Percentiles rank a stretch among this genome's conserved stretches.
phyloP scores from a whole-genome alignment of 2,329 filamentous ascomycete genomes.

The Pseudopithomyces chartarum region DNA sequence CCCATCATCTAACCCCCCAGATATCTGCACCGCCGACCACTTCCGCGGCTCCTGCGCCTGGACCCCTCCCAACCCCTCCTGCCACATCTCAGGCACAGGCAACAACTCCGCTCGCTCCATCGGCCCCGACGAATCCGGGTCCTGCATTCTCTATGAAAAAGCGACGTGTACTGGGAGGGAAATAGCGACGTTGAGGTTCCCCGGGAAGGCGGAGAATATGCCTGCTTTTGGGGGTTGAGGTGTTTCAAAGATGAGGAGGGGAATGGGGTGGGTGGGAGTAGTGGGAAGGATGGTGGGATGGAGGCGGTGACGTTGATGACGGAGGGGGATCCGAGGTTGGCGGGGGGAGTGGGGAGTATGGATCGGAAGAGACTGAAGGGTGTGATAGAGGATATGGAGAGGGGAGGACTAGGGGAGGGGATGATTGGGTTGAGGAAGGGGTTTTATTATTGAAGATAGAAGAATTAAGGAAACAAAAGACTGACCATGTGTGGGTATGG shows the following conservation, averaged over 20 bases:
- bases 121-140: conserved; percentile 37
- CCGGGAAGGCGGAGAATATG: conserved; percentile 23
- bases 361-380: conserved; percentile 24
- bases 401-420: conserved; percentile 31
- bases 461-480: too few species aligned
- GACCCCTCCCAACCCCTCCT: conserved; percentile 26
- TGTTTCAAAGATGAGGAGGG: too few species aligned
- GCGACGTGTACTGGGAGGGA: conserved; percentile 25
- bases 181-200: conserved; percentile 29
- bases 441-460: conserved; percentile 28
- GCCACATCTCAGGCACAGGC: conserved; percentile 31
- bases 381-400: conserved; percentile 29
- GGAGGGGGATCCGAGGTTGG: conserved; percentile 20
- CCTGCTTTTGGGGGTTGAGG: conserved; percentile 30
- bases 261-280: too few species aligned
- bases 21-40: conserved; percentile 34
- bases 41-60: conserved; percentile 38
- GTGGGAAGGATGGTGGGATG: conserved; percentile 9
- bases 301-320: background rate
- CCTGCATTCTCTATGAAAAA: conserved; percentile 31
- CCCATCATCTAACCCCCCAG: too few species aligned
- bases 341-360: conserved; percentile 30
- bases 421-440: conserved; percentile 40
- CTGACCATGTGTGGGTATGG: background rate
- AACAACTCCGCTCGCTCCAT: conserved; percentile 28